These are phyloP conservation scores for Hyaloperonospora brassicae DNA, from an alignment of 352 stramenopile species.

Conservation along the genomic window DNA sequence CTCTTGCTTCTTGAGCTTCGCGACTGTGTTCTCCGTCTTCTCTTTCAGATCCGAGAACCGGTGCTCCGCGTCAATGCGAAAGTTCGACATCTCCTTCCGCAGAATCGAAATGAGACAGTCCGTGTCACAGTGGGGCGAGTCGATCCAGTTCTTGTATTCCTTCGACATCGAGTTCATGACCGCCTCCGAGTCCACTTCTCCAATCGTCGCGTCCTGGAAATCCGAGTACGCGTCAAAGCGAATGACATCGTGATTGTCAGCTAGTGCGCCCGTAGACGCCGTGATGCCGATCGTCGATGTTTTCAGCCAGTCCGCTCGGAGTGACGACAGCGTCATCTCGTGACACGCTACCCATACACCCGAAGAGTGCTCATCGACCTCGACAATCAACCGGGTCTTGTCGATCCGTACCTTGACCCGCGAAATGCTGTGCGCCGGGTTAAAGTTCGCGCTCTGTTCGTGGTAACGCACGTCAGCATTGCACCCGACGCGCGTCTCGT, in stretches of 20 bases:
- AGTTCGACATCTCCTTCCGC: conserved; percentile 73
- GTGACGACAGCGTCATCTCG: conserved; percentile 56
- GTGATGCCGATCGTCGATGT: conserved; percentile 65
- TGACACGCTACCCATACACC: conserved; percentile 61
- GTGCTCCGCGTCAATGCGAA: conserved; percentile 75
- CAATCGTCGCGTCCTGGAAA: conserved; percentile 35
- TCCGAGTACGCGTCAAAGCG: conserved; percentile 66
- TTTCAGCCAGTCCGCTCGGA: conserved; percentile 53
- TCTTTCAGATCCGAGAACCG: conserved; percentile 79
- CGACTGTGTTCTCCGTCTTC: conserved; percentile 76
- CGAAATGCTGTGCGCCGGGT: conserved; percentile 74
- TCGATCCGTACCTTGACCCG: conserved; percentile 74
- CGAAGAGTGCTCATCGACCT: conserved; percentile 54
- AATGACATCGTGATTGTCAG: conserved; percentile 84
- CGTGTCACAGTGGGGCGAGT: conserved; percentile 64
- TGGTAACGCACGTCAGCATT: conserved; percentile 75
- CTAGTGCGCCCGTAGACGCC: conserved; percentile 61
- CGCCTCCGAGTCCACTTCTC: conserved; percentile 49
- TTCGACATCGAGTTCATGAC: conserved; percentile 78
- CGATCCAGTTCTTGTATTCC: conserved; percentile 78
- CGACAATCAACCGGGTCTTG: conserved; percentile 42
- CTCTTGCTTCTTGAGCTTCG: conserved; percentile 69
- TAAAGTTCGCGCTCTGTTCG: conserved; percentile 67
- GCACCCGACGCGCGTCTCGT: conserved; percentile 57
- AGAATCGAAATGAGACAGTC: conserved; percentile 73